Conservation (phyloP, 768 basidiomycete species). For the Leccinum barrowsii region DNA sequence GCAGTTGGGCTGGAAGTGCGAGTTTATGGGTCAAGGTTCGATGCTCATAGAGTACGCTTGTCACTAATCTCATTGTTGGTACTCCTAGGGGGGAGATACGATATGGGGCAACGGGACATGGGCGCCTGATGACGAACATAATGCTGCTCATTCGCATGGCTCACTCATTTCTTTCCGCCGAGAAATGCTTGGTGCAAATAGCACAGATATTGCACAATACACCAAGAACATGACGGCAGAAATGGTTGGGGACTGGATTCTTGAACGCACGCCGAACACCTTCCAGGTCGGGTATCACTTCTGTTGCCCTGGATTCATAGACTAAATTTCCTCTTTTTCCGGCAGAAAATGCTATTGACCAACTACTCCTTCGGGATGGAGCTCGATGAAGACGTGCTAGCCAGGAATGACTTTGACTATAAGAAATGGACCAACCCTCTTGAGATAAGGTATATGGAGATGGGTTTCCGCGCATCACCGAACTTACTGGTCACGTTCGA, state of each 20-base stretch:
- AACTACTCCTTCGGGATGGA: constrained; percentile 94
- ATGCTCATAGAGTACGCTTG: not conserved
- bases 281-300: constrained; percentile 60
- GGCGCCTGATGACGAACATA: constrained; percentile 75
- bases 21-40: constrained; percentile 91
- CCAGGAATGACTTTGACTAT: constrained; percentile 66
- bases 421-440: constrained; percentile 92
- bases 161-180: constrained; percentile 78
- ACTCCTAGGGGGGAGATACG: constrained; percentile 65
- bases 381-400: constrained; percentile 59
- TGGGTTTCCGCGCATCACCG: not conserved
- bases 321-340: not conserved
- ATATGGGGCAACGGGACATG: constrained; percentile 76
- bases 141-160: constrained; percentile 64
- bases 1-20: constrained; percentile 93
- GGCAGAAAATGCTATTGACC: constrained; percentile 66
- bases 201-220: constrained; percentile 12
- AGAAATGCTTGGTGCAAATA: constrained; percentile 7
- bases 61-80: not conserved
- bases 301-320: not conserved
- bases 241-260: constrained; percentile 73
- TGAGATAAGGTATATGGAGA: constrained; percentile 55
- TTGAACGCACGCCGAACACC: constrained; percentile 74
- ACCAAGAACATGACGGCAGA: constrained; percentile 71
- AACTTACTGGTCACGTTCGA: not conserved